Percentiles rank a stretch among this genome's conserved stretches.
Conservation (phyloP, 2,329 filamentous ascomycete genomes). For the Sphaerulina vaccinii region DNA sequence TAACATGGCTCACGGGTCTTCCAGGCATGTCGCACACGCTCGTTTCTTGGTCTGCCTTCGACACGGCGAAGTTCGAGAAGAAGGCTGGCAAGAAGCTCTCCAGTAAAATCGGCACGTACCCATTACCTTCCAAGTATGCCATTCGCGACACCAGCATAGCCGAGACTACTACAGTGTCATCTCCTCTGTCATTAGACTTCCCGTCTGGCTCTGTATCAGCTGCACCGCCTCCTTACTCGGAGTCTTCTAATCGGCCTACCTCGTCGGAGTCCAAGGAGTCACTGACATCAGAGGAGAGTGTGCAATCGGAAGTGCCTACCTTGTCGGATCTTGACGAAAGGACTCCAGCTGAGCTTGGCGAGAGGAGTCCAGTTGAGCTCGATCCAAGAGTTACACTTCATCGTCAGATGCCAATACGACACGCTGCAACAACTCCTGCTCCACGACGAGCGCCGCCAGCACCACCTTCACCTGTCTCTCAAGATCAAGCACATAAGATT, state of each 20-base stretch:
- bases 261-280: background rate
- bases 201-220: constrained; percentile 7
- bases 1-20: constrained; percentile 19
- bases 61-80: constrained; percentile 20
- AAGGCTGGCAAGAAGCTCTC: constrained; percentile 22
- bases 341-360: no score
- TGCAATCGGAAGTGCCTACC: background rate
- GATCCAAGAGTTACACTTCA: background rate
- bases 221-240: constrained; percentile 19
- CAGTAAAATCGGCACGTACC: constrained; percentile 19
- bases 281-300: background rate
- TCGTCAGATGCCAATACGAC: background rate
- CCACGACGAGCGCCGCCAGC: constrained; percentile 1
- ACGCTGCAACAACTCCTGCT: constrained; percentile 8
- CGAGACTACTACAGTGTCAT: background rate
- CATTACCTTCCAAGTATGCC: constrained; percentile 20
- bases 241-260: background rate
- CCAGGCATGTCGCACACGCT: constrained; percentile 21
- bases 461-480: constrained; percentile 2
- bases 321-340: constrained; percentile 8
- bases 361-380: constrained; percentile 13
- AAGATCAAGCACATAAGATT: background rate
- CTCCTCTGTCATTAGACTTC: constrained; percentile 1
- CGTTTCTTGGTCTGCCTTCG: constrained; percentile 17
- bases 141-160: constrained; percentile 8